Conservation (phyloP, 768 basidiomycete species). For the Boletus edulis region DNA sequence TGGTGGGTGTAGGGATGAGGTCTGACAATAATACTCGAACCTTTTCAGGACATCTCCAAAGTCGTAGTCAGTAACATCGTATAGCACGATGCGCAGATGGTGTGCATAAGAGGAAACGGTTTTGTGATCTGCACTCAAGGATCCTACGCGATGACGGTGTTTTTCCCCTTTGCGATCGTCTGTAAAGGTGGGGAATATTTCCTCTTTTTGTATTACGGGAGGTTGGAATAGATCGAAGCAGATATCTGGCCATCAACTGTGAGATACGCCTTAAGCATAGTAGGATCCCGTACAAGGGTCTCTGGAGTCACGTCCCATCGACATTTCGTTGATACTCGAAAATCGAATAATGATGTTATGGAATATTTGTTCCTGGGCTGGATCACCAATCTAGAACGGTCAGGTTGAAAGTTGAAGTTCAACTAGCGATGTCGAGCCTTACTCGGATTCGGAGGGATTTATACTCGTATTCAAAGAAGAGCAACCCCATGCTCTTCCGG, state of each 20-base stretch:
- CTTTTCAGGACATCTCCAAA: constrained; percentile 37
- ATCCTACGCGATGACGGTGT: constrained; percentile 56
- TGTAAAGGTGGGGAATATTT: constrained; percentile 53
- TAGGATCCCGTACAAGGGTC: constrained; percentile 52
- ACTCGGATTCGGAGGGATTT: constrained; percentile 65
- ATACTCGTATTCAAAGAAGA: constrained; percentile 66
- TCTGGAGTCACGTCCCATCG: constrained; percentile 55
- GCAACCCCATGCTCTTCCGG: constrained; percentile 44
- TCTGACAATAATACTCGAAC: constrained; percentile 54
- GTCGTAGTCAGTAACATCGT: constrained; percentile 40
- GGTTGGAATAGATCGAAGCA: constrained; percentile 69
- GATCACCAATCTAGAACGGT: constrained; percentile 52
- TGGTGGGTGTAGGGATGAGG: constrained; percentile 43
- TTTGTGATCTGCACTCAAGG: constrained; percentile 54
- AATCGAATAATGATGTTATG: constrained; percentile 54
- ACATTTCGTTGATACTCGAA: constrained; percentile 57
- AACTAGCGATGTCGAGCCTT: constrained; percentile 12
- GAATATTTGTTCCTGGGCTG: constrained; percentile 48
- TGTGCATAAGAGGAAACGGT: constrained; percentile 67
- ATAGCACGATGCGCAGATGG: constrained; percentile 63
- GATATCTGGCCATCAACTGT: constrained; percentile 43
- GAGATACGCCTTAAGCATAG: constrained; percentile 7
- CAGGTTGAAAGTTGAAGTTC: background rate
- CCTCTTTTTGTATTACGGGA: constrained; percentile 57
- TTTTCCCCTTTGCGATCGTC: constrained; percentile 23